These are phyloP conservation scores for Verticillium dahliae DNA, from an alignment of 2,329 filamentous ascomycete species.

Conservation along the genomic window DNA sequence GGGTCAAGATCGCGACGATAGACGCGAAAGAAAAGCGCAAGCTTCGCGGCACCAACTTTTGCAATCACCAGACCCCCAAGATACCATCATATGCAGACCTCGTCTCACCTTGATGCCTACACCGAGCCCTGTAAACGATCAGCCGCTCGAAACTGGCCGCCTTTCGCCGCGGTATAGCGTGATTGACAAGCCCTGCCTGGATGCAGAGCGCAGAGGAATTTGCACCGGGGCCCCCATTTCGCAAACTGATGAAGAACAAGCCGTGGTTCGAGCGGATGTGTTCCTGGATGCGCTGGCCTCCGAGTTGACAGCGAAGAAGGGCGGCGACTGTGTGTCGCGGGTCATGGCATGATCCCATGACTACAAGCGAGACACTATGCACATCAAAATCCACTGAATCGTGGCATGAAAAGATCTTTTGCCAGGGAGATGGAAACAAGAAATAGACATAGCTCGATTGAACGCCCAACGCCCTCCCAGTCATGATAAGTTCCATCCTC, in stretches of 20 bases:
- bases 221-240: not conserved
- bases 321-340: not conserved
- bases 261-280: not conserved
- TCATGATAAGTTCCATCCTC: not conserved
- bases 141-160: not conserved
- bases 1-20: not conserved
- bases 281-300: not conserved
- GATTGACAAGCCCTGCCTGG: not conserved
- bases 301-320: not conserved
- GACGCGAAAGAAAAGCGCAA: not conserved
- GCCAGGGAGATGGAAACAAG: not conserved
- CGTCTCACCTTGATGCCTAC: not conserved
- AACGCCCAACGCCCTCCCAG: not conserved
- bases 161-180: not conserved
- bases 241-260: not conserved
- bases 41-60: not conserved
- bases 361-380: not conserved
- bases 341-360: not conserved
- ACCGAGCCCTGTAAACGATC: not conserved
- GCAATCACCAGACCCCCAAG: not conserved
- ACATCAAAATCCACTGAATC: not conserved
- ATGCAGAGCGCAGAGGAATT: not conserved
- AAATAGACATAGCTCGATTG: not conserved
- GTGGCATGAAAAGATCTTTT: not conserved
- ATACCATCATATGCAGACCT: not conserved